A percentile compares a stretch with the other conserved stretches of the same genome.
Conservation (phyloP, 768 basidiomycete species). For the Strobilomyces confusus region DNA sequence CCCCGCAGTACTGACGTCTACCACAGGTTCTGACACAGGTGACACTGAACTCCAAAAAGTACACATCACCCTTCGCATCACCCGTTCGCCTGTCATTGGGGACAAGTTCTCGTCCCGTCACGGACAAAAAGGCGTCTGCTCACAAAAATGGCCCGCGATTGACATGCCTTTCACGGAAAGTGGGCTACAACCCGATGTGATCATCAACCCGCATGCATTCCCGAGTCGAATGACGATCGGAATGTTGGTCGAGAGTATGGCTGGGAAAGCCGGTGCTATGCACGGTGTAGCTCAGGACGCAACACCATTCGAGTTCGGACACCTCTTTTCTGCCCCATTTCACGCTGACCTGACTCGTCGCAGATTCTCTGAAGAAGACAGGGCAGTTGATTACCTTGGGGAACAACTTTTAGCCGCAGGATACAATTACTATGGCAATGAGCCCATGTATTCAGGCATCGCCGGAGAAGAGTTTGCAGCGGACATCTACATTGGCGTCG, state of each 20-base stretch:
- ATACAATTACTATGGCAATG: conserved; percentile 98
- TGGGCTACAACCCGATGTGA: conserved; percentile 98
- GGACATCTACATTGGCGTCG: conserved; percentile 97
- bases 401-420: conserved; percentile 90
- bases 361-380: conserved; percentile 94
- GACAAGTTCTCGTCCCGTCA: conserved; percentile 99
- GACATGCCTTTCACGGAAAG: conserved; percentile 99
- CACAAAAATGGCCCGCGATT: conserved; percentile 96
- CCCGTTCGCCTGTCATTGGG: conserved; percentile 94
- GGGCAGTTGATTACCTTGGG: conserved; percentile 97
- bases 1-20: not conserved
- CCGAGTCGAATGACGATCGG: conserved; percentile 99
- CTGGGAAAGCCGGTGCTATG: conserved; percentile 98
- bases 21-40: conserved; percentile 78
- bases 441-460: conserved; percentile 99
- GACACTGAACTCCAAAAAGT: conserved; percentile 89
- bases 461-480: conserved; percentile 98
- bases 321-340: conserved; percentile 1
- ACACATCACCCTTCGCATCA: conserved; percentile 89
- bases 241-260: conserved; percentile 99
- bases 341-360: conserved; percentile 9
- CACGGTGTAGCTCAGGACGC: conserved; percentile 98
- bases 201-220: conserved; percentile 99
- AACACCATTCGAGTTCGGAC: conserved; percentile 89
- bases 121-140: conserved; percentile 99